These are phyloP conservation scores for Metschnikowia corniflorae DNA, from an alignment of 805 yeast genomes.

Conservation along the genomic window DNA sequence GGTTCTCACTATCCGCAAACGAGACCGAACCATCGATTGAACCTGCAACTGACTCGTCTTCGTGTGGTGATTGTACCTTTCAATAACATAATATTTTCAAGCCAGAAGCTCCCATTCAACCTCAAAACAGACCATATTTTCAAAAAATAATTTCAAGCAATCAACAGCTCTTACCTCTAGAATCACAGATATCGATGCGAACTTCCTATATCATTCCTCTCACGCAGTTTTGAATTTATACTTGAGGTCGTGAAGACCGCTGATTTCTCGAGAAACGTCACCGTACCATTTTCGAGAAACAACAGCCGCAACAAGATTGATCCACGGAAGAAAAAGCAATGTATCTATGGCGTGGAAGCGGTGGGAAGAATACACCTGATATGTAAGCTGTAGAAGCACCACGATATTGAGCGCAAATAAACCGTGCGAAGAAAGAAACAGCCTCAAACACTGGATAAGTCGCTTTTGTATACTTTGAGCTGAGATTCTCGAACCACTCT, in stretches of 20 bases:
- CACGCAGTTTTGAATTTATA: conserved; percentile 24
- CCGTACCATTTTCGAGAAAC: conserved; percentile 17
- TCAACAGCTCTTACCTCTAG: background rate
- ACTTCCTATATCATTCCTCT: background rate
- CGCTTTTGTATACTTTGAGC: background rate
- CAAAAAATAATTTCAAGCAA: background rate
- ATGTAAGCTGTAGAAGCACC: conserved; percentile 16
- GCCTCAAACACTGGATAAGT: no score
- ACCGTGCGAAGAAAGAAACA: conserved; percentile 5
- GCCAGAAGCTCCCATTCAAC: no score
- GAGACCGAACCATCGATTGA: no score
- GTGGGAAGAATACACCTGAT: conserved; percentile 2
- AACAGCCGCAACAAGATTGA: conserved; percentile 17
- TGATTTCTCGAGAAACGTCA: conserved; percentile 12
- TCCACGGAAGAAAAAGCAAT: conserved; percentile 18
- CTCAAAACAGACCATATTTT: background rate
- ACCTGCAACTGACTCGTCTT: no score
- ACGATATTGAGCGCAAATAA: conserved; percentile 11
- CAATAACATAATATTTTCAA: no score
- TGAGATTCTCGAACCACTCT: background rate
- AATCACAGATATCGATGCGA: background rate
- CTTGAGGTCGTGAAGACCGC: conserved; percentile 15
- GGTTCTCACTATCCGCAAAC: no score
- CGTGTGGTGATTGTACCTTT: no score
- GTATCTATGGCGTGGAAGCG: conserved; percentile 1